A percentile compares a stretch with the other conserved stretches of the same genome.
These are phyloP conservation scores for Nemania sp. DNA, from an alignment of 2,329 filamentous ascomycete species.

Conservation along the genomic window DNA sequence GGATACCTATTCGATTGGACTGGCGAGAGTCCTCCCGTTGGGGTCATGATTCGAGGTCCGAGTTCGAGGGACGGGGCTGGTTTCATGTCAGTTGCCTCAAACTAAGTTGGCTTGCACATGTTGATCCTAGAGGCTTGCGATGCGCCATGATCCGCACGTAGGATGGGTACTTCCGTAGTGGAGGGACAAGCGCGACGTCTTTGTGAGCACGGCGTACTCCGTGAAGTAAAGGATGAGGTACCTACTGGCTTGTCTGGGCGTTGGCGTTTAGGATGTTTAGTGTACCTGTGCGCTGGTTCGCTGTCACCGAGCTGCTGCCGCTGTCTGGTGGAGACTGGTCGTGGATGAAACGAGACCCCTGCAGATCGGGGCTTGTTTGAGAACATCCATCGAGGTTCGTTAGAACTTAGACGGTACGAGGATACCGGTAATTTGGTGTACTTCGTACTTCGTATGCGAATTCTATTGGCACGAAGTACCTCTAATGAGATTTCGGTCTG, in stretches of 20 bases:
- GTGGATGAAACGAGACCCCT: constrained; percentile 22
- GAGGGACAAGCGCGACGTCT: constrained; percentile 10
- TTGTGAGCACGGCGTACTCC: constrained; percentile 29
- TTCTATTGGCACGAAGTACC: no score
- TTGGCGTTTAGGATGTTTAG: constrained; percentile 20
- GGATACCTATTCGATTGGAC: not conserved
- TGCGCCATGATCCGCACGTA: constrained; percentile 21
- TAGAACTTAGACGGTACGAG: no score
- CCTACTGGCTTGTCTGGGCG: constrained; percentile 20
- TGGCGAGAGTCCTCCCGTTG: constrained; percentile 18
- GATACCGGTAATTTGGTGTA: no score
- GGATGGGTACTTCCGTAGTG: not conserved
- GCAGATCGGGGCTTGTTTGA: constrained; percentile 27
- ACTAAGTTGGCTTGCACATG: constrained; percentile 25
- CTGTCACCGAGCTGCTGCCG: constrained; percentile 5
- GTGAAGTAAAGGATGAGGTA: constrained; percentile 24
- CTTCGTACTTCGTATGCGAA: no score
- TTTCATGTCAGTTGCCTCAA: constrained; percentile 38
- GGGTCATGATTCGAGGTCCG: constrained; percentile 31
- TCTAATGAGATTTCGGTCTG: not conserved
- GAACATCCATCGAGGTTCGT: no score
- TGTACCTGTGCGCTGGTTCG: constrained; percentile 13
- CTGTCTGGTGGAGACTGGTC: constrained; percentile 10
- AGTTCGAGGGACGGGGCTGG: constrained; percentile 28
- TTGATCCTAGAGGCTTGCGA: constrained; percentile 14